Conservation (phyloP, 257 asterid species). For the Gentiana macrophylla region DNA sequence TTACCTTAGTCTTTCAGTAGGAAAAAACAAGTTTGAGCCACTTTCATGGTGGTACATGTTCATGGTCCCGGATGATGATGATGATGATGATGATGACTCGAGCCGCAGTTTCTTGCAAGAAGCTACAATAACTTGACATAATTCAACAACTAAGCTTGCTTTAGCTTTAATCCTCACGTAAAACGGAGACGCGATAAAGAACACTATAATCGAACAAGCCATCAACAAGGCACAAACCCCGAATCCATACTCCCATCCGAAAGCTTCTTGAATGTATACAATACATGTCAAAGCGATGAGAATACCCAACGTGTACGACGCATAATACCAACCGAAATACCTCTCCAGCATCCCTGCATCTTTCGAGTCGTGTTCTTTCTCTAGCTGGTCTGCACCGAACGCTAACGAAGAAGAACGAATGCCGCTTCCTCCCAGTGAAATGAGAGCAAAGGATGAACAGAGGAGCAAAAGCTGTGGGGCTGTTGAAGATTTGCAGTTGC, state of each 20-base stretch:
- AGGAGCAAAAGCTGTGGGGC: slow-evolving; percentile 31
- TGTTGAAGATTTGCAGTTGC: slow-evolving; percentile 29
- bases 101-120: slow-evolving; percentile 39
- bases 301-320: slow-evolving; percentile 25
- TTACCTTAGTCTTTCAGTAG: slow-evolving; percentile 45
- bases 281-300: slow-evolving; percentile 48
- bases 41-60: slow-evolving; percentile 27
- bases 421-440: slow-evolving; percentile 68
- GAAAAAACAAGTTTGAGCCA: slow-evolving; percentile 27
- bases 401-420: slow-evolving; percentile 48
- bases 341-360: slow-evolving; percentile 21
- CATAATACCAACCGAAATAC: slow-evolving; percentile 73
- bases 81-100: slow-evolving; percentile 4
- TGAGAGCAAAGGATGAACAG: slow-evolving; percentile 37
- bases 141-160: slow-evolving; percentile 30
- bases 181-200: slow-evolving; percentile 44
- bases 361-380: slow-evolving; percentile 13
- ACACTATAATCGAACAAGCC: slow-evolving; percentile 23
- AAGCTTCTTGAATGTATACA: slow-evolving; percentile 65
- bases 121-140: slow-evolving; percentile 44
- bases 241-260: slow-evolving; percentile 68
- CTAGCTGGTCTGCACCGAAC: slow-evolving; percentile 66
- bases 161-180: slow-evolving; percentile 38
- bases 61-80: background rate
- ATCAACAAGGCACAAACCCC: slow-evolving; percentile 47